A percentile compares a stretch with the other conserved stretches of the same genome.
Conservation (phyloP, 208 protist species). For the Trypanosomatidae sp. region DNA sequence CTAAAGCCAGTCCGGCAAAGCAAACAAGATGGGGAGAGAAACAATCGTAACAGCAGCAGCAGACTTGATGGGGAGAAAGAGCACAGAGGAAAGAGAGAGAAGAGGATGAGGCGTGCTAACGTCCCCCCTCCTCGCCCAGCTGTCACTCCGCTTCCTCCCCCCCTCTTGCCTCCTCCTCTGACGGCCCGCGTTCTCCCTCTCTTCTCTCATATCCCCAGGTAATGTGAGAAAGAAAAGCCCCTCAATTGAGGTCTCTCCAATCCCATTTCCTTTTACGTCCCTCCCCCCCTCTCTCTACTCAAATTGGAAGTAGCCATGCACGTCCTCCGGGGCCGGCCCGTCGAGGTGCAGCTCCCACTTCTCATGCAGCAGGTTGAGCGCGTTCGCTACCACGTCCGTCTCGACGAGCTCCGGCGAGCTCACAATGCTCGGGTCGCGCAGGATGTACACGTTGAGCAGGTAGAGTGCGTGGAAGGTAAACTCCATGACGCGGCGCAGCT, state of each 20-base stretch:
- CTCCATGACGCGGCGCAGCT: constrained; percentile 74
- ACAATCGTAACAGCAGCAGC: background rate
- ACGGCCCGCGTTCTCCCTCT: background rate
- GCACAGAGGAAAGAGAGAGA: background rate
- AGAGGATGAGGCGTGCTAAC: background rate
- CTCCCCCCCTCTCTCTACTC: constrained; percentile 8
- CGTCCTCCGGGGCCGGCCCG: constrained; percentile 54
- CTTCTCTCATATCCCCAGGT: background rate
- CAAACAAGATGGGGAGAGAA: background rate
- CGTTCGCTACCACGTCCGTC: constrained; percentile 40
- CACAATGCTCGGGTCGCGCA: constrained; percentile 35
- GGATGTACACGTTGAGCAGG: constrained; percentile 70
- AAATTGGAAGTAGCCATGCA: constrained; percentile 47
- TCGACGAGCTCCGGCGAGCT: constrained; percentile 25
- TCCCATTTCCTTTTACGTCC: background rate
- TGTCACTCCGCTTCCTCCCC: background rate
- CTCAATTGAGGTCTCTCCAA: background rate
- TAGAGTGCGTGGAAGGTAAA: constrained; percentile 82
- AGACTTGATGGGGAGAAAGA: background rate
- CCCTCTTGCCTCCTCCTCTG: background rate
- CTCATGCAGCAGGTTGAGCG: constrained; percentile 58
- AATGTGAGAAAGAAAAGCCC: constrained; percentile 2
- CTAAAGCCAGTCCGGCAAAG: background rate
- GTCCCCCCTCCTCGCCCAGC: background rate
- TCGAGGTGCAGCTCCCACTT: constrained; percentile 78